Conservation (phyloP, 2,329 filamentous ascomycete species). For the Aspergillus terreus region DNA sequence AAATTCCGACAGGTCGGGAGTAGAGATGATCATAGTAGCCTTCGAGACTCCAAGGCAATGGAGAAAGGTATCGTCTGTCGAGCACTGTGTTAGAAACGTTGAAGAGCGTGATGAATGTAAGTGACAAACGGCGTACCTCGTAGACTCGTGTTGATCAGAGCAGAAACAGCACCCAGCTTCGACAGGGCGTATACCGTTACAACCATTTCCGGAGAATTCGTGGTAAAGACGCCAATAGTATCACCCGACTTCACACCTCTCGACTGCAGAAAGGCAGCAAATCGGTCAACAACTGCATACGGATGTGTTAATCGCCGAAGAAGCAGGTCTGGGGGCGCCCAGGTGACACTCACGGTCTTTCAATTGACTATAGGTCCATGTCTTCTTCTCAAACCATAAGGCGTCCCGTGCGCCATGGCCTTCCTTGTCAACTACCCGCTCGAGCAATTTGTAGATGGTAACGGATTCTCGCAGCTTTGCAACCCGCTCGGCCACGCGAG, state of each 20-base stretch:
- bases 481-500: slow-evolving; percentile 35
- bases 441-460: slow-evolving; percentile 43
- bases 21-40: slow-evolving; percentile 41
- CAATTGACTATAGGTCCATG: slow-evolving; percentile 46
- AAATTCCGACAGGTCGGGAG: slow-evolving; percentile 40
- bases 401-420: slow-evolving; percentile 37
- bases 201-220: slow-evolving; percentile 50
- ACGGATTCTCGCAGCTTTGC: slow-evolving; percentile 35
- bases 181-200: slow-evolving; percentile 43
- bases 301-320: slow-evolving; percentile 5
- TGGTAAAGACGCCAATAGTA: slow-evolving; percentile 46
- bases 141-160: slow-evolving; percentile 47
- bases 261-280: slow-evolving; percentile 41
- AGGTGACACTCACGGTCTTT: slow-evolving; percentile 35
- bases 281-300: slow-evolving; percentile 39
- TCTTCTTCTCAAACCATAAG: slow-evolving; percentile 48
- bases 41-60: slow-evolving; percentile 44
- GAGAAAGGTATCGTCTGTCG: slow-evolving; percentile 40
- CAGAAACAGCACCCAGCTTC: slow-evolving; percentile 44
- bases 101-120: background rate
- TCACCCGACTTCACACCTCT: slow-evolving; percentile 38
- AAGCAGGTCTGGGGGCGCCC: background rate
- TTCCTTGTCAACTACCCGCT: slow-evolving; percentile 38
- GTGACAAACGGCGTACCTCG: slow-evolving; percentile 32
- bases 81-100: too few relatives aligned